Evolutionary conservation across 176 grass and related monocot species (phyloP), one percentile per base, ranked within the genome.

Genomic region (Themeda triandra): DNA sequence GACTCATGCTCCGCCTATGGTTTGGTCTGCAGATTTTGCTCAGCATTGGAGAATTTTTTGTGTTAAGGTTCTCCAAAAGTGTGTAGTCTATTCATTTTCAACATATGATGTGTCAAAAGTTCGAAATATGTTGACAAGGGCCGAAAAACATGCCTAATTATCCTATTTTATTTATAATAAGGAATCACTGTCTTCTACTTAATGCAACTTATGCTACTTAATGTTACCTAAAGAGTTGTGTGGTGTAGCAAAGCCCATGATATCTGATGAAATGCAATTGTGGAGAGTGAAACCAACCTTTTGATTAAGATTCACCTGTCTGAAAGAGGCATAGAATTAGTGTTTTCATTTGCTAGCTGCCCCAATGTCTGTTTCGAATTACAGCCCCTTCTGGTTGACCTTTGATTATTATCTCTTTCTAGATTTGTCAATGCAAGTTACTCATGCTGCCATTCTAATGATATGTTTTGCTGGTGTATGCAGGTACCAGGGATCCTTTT

Each of bases 401-500:
- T 71, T 71, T 64, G 10, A 66, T 6, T 80, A 23, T 66, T 73
- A 37, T 17, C 65, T 74, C 24, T 40, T 69, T 67, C 31, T 69
- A 6, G 17, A 77, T 10, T 85, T 45, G 10, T 54, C 45, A 13
- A 10, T 29, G 62, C 36, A 75, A 76, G 27, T 49, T 64, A 12
- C 33, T 8, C 56, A 24, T 41, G 33, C 35, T 63, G 10, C 4
- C 76, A 64, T 48, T 80, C 21, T 58, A n/a, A 75, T 75, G 45
- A 14, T 82, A 82, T 8, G 29, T 71, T 88, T 73, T 77, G 67
- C 70, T 56, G 48, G 53, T 66, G 32, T 72, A 10, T 76, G 79
- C 90, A 99, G 93, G 93, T 99, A 39, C 93, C 97, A 13, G 97
- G 86, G 9, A 99, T 99, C 85, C 92, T 96, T 29, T 99, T 94